These are phyloP conservation scores for Rhizopus sp. DNA, from an alignment of 371 early-diverging fungal genomes.

Conservation along the genomic window DNA sequence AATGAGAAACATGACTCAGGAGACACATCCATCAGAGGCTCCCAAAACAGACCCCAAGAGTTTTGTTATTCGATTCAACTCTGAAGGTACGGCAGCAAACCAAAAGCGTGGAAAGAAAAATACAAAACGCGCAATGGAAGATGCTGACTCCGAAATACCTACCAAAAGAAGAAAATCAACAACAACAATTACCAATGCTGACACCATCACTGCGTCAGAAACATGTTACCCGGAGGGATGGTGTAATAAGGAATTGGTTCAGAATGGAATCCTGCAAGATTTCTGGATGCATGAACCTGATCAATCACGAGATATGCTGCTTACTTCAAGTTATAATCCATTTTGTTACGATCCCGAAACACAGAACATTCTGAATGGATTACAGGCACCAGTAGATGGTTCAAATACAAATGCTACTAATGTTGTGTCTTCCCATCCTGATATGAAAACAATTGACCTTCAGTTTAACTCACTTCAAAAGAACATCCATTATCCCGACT, in stretches of 20 bases:
- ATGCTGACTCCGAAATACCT: slow-evolving; percentile 3
- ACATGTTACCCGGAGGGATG: not conserved
- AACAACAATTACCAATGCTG: slow-evolving; percentile 13
- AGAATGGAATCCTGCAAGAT: not conserved
- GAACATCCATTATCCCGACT: slow-evolving; percentile 14
- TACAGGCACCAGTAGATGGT: slow-evolving; percentile 3
- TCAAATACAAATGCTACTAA: not conserved
- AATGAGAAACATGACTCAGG: slow-evolving; percentile 20
- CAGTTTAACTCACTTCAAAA: slow-evolving; percentile 14
- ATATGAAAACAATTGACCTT: slow-evolving; percentile 25
- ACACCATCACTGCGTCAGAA: slow-evolving; percentile 18
- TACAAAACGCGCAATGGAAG: slow-evolving; percentile 2
- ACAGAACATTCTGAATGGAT: slow-evolving; percentile 19
- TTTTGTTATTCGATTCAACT: slow-evolving; percentile 20
- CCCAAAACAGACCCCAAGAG: slow-evolving; percentile 25
- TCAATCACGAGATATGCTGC: slow-evolving; percentile 5
- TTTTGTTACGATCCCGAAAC: slow-evolving; percentile 13
- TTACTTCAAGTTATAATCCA: slow-evolving; percentile 15
- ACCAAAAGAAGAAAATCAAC: slow-evolving; percentile 30
- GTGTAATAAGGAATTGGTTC: not conserved
- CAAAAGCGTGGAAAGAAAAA: slow-evolving; percentile 5
- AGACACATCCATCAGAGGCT: not conserved
- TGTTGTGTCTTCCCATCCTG: slow-evolving; percentile 9
- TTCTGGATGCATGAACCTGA: slow-evolving; percentile 24
- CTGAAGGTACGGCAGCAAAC: not conserved